phyloP scores from a whole-genome alignment of 208 protist genomes.

The Crithidia mellificae region DNA sequence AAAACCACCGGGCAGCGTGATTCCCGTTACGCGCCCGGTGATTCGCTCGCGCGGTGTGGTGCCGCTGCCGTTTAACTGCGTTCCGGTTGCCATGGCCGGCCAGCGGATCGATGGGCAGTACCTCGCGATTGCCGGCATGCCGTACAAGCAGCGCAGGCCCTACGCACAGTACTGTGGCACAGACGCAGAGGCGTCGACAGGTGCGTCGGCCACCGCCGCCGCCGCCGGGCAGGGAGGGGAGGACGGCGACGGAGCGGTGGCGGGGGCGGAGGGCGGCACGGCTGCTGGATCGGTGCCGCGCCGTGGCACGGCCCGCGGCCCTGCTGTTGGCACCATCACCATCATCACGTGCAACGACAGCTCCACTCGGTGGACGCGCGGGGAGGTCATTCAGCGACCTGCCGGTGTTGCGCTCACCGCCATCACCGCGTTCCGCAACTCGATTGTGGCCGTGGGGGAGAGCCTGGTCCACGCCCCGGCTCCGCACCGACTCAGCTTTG shows the following conservation, averaged over 20 bases:
- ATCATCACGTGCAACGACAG: constrained; percentile 64
- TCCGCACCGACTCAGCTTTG: constrained; percentile 30
- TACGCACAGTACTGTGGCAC: constrained; percentile 32
- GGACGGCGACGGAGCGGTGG: constrained; percentile 8
- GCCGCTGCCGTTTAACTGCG: constrained; percentile 47
- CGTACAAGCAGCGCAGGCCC: constrained; percentile 34
- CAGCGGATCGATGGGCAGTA: constrained; percentile 57
- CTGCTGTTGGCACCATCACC: constrained; percentile 34
- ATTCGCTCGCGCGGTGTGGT: constrained; percentile 27
- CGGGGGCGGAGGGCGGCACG: constrained; percentile 1
- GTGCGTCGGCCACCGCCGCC: too few species aligned
- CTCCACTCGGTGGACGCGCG: constrained; percentile 58
- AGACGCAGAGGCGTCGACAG: too few species aligned
- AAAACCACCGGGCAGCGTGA: constrained; percentile 10
- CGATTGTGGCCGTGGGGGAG: constrained; percentile 63
- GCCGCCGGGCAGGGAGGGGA: neutral
- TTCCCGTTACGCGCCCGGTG: constrained; percentile 15
- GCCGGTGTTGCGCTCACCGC: constrained; percentile 55
- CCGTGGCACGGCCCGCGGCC: neutral
- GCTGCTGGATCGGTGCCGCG: neutral
- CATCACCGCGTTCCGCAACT: constrained; percentile 65
- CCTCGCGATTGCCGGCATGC: constrained; percentile 59
- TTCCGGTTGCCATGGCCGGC: constrained; percentile 62
- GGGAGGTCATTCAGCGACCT: constrained; percentile 56
- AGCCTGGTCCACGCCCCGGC: constrained; percentile 18